phyloP scores from a whole-genome alignment of 768 basidiomycete genomes.

The Kondoa malvinella region DNA sequence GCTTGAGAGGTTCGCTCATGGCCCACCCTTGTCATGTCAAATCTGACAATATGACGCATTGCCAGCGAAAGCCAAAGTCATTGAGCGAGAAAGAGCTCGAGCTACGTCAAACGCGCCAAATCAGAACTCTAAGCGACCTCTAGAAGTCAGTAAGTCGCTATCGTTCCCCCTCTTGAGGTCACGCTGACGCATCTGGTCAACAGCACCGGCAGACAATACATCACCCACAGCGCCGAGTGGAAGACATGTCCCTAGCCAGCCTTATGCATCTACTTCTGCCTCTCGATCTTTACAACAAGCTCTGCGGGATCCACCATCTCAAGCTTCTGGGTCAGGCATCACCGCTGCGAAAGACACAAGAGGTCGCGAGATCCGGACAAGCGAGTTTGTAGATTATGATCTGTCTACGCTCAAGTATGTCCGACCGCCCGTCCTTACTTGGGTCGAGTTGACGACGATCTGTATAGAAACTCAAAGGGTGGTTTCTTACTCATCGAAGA shows the following conservation, averaged over 20 bases:
- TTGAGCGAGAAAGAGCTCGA: constrained; percentile 17
- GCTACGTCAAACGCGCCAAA: constrained; percentile 10
- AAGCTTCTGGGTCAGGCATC: background rate
- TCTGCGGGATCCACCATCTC: background rate
- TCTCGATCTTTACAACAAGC: background rate
- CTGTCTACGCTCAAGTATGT: constrained; percentile 19
- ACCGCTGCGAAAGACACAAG: constrained; percentile 36
- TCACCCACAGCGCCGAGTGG: constrained; percentile 41
- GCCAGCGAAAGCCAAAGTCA: constrained; percentile 24
- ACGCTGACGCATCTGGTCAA: constrained; percentile 36
- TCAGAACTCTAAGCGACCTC: constrained; percentile 52
- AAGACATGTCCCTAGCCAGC: constrained; percentile 14
- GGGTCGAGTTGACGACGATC: constrained; percentile 47
- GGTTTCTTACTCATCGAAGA: constrained; percentile 83
- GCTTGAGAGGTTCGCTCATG: background rate
- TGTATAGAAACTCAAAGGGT: constrained; percentile 57
- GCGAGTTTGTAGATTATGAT: constrained; percentile 19
- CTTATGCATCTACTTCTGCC: background rate
- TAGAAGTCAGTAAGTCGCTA: background rate
- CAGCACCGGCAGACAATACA: constrained; percentile 43
- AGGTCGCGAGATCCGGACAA: constrained; percentile 48
- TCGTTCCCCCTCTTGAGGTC: background rate
- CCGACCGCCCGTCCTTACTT: background rate
- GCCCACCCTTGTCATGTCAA: background rate
- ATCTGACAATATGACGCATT: too few species aligned